Base-by-base conservation (phyloP, 768 basidiomycete species). In the Auriscalpium microsporum region DNA sequence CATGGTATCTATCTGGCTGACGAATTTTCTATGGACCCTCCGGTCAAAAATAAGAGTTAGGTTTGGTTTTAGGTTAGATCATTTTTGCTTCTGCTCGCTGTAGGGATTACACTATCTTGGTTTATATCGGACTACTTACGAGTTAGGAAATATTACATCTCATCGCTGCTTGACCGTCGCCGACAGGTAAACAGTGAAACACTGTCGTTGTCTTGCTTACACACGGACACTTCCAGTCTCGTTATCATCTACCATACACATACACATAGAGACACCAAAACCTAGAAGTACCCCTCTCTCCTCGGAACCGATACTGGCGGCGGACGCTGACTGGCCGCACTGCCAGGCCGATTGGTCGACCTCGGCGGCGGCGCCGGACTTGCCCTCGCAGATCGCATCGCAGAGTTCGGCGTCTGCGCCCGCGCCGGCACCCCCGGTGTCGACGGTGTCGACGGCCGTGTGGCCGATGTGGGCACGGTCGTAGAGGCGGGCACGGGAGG, bases 331-430 rank as follows among this genome's bases (percentile, higher is more conserved):
- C 58, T 74, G 17, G 73, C 61, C 33, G 72, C 65, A 64, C 83
- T 87, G 11, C 79, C 77, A 2, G 87, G 86, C 10, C 87, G 73
- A 67, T 86, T 81, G 19, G 72, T 72, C 53, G 86, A 87, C 50
- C 87, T 76, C 16, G 87, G 86, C 3, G 83, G 79, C 0, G 78
- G 82, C 1, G 77, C 79, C n/a, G 78, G 78, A 61, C 76, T 72
- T 37, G 63, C 65, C 5, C 44, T 33, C 50, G 56, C 38, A 19
- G 59, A 50, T 33, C 63, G 52, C 34, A 44, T n/a, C 1, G 40
- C 46, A 6, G 49, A 17, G 16, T 19, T 11, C 9, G 40, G 36
- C 17, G 53, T 42, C 40, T 42, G 40, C 49, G 54, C n/a, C 33
- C 44, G 13, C 47, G 59, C 11, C 54, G 57, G 51, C 56, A 50